A percentile compares a stretch with the other conserved stretches of the same genome.
phyloP scores from a whole-genome alignment of 352 stramenopile genomes.

The Phytophthora kernoviae region DNA sequence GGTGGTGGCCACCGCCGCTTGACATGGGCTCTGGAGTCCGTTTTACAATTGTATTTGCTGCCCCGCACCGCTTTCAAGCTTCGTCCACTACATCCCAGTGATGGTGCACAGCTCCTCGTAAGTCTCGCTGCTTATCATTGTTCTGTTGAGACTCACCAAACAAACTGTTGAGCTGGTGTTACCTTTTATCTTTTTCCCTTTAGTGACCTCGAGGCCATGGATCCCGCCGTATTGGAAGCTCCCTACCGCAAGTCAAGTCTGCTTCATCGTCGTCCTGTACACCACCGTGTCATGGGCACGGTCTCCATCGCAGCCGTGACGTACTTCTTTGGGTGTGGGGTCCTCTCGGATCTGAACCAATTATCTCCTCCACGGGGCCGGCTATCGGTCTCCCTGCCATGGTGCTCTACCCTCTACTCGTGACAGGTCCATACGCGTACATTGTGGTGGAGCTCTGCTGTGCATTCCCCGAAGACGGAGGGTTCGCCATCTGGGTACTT shows the following conservation, averaged over 20 bases:
- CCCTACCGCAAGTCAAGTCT: slow-evolving; percentile 18
- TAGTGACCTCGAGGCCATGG: slow-evolving; percentile 22
- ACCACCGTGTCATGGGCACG: slow-evolving; percentile 42
- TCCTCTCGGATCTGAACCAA: slow-evolving; percentile 57
- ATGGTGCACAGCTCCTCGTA: slow-evolving; percentile 14
- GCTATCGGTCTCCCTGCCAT: slow-evolving; percentile 53
- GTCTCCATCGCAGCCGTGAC: slow-evolving; percentile 50
- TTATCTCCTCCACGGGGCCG: slow-evolving; percentile 62
- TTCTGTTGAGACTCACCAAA: neutral
- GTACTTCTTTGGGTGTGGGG: slow-evolving; percentile 59
- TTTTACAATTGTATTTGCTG: slow-evolving; percentile 18
- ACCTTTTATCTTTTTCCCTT: slow-evolving; percentile 3
- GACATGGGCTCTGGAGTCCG: neutral
- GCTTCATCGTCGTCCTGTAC: slow-evolving; percentile 4
- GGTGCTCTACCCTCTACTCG: slow-evolving; percentile 62
- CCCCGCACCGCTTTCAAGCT: neutral
- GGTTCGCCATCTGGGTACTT: slow-evolving; percentile 71
- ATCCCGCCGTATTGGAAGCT: slow-evolving; percentile 17
- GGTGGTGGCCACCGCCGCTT: too few species aligned
- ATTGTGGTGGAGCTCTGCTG: slow-evolving; percentile 72
- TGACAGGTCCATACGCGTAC: slow-evolving; percentile 61
- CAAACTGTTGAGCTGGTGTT: neutral
- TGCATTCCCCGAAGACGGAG: slow-evolving; percentile 77
- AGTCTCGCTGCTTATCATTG: neutral
- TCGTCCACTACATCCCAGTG: neutral